Evolutionary conservation across 2,329 filamentous ascomycete species (phyloP), one percentile per base, ranked within the genome.

Genomic region (Fonsecaea monophora): DNA sequence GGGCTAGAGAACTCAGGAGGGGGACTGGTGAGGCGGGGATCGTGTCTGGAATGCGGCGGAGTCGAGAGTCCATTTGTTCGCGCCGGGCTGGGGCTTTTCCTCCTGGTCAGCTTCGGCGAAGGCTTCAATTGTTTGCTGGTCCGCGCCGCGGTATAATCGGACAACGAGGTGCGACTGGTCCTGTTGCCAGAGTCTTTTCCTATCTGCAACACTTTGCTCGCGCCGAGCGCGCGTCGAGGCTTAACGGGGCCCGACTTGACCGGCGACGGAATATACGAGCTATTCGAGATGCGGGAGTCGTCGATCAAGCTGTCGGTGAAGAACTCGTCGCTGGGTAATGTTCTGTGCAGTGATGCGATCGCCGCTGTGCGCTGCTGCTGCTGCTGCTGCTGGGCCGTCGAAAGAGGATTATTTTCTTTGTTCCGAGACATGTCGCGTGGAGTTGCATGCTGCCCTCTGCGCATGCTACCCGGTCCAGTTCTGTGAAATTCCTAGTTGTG

Each of bases 121-220:
- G 61, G 30, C 70, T 59, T 59, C 62, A 71, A 53, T 59, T 70
- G 34, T 68, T 70, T 53, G 12, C 53, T 62, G 3, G 64, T 42
- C 7, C 60, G 62, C 21, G 67, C 55, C 48, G 25, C 50, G 32
- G 75, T 74, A 54, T 67, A 68, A 15, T 68, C 66, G 32, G 62
- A 48, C 2, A 59, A 48, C 30, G 72, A 65, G 25, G 58, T 55
- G 13, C 67, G 53, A 25, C 50, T 64, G 35, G 54, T 55, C 45
- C 72, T 69, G 71, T 75, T 77, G 55, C 76, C 73, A 32, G 75
- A 75, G 63, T 78, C 75, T 69, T 79, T 81, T 18, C 79, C 78
- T 60, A 77, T 77, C 59, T 77, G 77, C 60, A 81, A 68, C 8
- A 78, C 80, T 35, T 75, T 76, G 13, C 79, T 78, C 50, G 76